These are phyloP conservation scores for Gossypium thurberi DNA, from an alignment of 345 rosid species.

Conservation along the genomic window DNA sequence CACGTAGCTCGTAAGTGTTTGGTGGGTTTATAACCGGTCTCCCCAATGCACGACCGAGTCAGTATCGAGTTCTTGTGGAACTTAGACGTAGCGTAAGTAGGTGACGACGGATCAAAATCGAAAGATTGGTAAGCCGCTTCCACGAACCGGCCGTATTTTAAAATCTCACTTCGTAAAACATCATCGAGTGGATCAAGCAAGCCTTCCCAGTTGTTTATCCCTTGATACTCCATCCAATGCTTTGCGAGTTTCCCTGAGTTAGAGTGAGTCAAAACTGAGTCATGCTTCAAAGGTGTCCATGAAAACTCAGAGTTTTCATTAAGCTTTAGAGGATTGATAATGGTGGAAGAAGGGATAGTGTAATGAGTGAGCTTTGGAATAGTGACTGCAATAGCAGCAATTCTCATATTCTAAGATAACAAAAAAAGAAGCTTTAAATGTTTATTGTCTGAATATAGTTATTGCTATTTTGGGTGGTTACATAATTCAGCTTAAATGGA, in stretches of 20 bases:
- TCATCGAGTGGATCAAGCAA: conserved; percentile 81
- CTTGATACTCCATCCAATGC: conserved; percentile 58
- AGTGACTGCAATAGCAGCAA: not conserved
- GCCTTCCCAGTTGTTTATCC: conserved; percentile 52
- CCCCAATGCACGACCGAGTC: conserved; percentile 41
- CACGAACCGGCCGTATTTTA: conserved; percentile 71
- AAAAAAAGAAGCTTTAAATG: no score
- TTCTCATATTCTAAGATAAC: not conserved
- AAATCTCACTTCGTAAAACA: conserved; percentile 57
- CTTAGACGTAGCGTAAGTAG: conserved; percentile 53
- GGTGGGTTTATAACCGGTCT: conserved; percentile 60
- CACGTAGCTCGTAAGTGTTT: conserved; percentile 68
- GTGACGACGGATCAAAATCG: conserved; percentile 64
- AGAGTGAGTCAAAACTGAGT: not conserved
- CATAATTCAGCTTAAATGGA: not conserved
- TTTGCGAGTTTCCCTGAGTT: conserved; percentile 21
- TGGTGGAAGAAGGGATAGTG: not conserved
- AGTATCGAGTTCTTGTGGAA: conserved; percentile 49
- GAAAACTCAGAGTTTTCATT: conserved; percentile 1
- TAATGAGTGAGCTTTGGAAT: not conserved
- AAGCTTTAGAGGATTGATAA: not conserved
- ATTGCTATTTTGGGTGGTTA: no score
- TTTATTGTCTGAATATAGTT: no score
- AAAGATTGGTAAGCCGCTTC: conserved; percentile 69
- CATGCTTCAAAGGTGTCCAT: not conserved